Percentiles rank a stretch among this genome's conserved stretches.
Evolutionary conservation across 495 filamentous ascomycete genomes (phyloP).

Genomic region (Friedmanniomyces endolithicus): DNA sequence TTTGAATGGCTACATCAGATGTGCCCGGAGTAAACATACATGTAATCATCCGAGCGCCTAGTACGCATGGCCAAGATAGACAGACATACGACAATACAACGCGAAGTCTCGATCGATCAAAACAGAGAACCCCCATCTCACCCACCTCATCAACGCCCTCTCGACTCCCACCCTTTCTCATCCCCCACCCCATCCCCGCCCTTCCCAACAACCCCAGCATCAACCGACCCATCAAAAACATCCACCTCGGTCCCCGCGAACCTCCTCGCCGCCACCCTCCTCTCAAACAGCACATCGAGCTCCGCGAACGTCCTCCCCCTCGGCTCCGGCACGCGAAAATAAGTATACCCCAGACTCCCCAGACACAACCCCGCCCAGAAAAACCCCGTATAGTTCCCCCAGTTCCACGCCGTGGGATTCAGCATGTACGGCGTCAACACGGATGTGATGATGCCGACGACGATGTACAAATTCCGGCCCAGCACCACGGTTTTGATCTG

Average conservation of each 20-base stretch:
- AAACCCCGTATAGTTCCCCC: slow-evolving; percentile 39
- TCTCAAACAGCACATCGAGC: slow-evolving; percentile 31
- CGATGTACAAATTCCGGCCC: slow-evolving; percentile 45
- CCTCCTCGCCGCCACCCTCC: slow-evolving; percentile 25
- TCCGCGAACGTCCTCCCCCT: slow-evolving; percentile 27
- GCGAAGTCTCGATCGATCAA: too few species aligned
- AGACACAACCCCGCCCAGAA: slow-evolving; percentile 44
- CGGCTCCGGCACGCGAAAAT: slow-evolving; percentile 31
- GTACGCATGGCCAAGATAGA: too few species aligned
- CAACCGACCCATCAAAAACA: slow-evolving; percentile 26
- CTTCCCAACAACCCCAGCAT: slow-evolving; percentile 4
- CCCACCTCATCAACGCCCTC: not conserved
- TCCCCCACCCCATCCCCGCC: not conserved
- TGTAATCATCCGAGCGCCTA: too few species aligned
- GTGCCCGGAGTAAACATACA: too few species aligned
- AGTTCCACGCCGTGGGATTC: slow-evolving; percentile 39
- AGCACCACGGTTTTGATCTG: slow-evolving; percentile 44
- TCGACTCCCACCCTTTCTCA: not conserved
- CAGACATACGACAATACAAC: too few species aligned
- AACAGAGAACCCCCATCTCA: not conserved
- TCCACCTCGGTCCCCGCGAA: slow-evolving; percentile 27
- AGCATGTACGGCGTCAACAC: slow-evolving; percentile 42
- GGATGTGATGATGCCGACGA: slow-evolving; percentile 30
- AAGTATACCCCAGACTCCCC: slow-evolving; percentile 32
- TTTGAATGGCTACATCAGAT: too few species aligned